Conservation (phyloP, 352 stramenopile species). For the Phytophthora pisi region DNA sequence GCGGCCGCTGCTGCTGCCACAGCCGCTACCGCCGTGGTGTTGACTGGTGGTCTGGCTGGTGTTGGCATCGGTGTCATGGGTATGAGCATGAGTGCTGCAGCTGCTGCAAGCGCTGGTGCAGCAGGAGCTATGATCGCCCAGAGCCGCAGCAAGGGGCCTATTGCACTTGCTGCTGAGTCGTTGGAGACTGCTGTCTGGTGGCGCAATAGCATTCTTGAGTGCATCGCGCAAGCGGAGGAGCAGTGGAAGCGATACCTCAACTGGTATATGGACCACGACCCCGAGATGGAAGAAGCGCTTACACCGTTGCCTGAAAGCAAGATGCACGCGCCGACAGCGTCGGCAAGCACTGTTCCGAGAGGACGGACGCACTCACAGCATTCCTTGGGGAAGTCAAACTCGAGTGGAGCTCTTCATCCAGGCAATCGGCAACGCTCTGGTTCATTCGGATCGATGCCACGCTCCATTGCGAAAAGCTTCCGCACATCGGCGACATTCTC, state of each 20-base stretch:
- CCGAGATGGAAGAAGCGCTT: conserved; percentile 44
- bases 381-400: conserved; percentile 14
- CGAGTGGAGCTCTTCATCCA: conserved; percentile 15
- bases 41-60: conserved; percentile 78
- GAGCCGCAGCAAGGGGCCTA: conserved; percentile 69
- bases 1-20: conserved; percentile 75
- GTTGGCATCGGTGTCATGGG: conserved; percentile 80
- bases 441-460: conserved; percentile 75
- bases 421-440: conserved; percentile 46
- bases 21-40: conserved; percentile 75
- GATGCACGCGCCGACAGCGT: conserved; percentile 1
- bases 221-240: conserved; percentile 82
- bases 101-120: conserved; percentile 73
- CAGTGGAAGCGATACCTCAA: conserved; percentile 88
- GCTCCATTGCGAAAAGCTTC: conserved; percentile 82
- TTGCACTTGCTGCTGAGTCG: conserved; percentile 81
- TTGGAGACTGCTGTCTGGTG: conserved; percentile 86
- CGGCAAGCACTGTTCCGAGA: conserved; percentile 4
- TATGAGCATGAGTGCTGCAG: conserved; percentile 83
- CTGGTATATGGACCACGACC: conserved; percentile 88
- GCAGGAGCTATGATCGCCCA: conserved; percentile 76
- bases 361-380: conserved; percentile 26
- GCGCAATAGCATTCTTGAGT: conserved; percentile 86
- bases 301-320: conserved; percentile 26
- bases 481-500: conserved; percentile 80